Evolutionary conservation across 2,329 filamentous ascomycete species (phyloP).

Genomic region (Thielaviopsis musarum): DNA sequence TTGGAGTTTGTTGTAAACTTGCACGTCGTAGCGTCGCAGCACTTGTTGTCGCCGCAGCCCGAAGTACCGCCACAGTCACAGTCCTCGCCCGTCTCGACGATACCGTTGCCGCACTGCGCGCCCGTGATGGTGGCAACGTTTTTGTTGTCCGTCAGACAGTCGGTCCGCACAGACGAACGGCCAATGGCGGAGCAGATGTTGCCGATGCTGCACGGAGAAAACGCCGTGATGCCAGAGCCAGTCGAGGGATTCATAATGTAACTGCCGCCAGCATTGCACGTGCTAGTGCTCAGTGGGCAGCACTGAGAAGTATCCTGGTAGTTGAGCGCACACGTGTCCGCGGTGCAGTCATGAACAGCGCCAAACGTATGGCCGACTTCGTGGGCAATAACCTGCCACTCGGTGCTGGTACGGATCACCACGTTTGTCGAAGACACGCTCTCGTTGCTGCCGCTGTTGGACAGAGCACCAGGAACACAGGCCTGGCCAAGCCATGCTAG

Average conservation of each 20-base stretch:
- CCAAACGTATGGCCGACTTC: slow-evolving; percentile 91
- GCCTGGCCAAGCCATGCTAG: slow-evolving; percentile 86
- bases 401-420: slow-evolving; percentile 63
- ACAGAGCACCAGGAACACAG: slow-evolving; percentile 45
- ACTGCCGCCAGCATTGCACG: slow-evolving; percentile 58
- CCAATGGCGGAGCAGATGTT: slow-evolving; percentile 84
- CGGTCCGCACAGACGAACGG: slow-evolving; percentile 56
- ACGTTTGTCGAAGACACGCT: slow-evolving; percentile 78
- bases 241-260: slow-evolving; percentile 98
- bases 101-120: slow-evolving; percentile 86
- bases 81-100: slow-evolving; percentile 85
- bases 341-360: slow-evolving; percentile 81
- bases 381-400: slow-evolving; percentile 94
- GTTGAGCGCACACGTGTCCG: slow-evolving; percentile 45
- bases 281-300: slow-evolving; percentile 53
- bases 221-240: slow-evolving; percentile 50
- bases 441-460: slow-evolving; percentile 39
- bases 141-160: slow-evolving; percentile 72
- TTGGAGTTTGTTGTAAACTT: slow-evolving; percentile 59
- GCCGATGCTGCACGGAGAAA: slow-evolving; percentile 78
- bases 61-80: slow-evolving; percentile 78
- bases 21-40: slow-evolving; percentile 78
- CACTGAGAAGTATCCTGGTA: slow-evolving; percentile 41
- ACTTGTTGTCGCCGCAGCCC: slow-evolving; percentile 57
- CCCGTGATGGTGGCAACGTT: slow-evolving; percentile 67